These are phyloP conservation scores for Apophysomyces elegans DNA, from an alignment of 371 early-diverging fungal species.

Conservation along the genomic window DNA sequence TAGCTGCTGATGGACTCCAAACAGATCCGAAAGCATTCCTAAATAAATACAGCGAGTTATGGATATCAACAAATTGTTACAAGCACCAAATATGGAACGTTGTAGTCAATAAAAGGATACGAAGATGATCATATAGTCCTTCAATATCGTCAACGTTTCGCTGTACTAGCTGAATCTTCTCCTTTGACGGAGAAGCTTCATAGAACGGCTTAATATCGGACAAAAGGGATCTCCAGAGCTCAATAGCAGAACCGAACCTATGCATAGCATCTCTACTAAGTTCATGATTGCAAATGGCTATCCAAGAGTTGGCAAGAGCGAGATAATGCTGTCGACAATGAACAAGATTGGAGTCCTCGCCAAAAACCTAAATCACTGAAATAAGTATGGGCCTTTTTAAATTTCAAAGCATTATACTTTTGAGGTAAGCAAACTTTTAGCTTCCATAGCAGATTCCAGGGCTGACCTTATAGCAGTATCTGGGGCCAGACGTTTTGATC, in stretches of 20 bases:
- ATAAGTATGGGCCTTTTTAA: not conserved
- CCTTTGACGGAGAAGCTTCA: constrained; percentile 21
- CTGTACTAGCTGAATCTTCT: constrained; percentile 22
- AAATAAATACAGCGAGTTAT: not conserved
- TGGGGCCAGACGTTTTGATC: constrained; percentile 14
- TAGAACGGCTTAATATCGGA: constrained; percentile 1
- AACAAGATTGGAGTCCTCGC: constrained; percentile 42
- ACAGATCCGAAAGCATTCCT: constrained; percentile 54
- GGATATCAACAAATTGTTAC: not conserved
- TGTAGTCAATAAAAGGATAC: constrained; percentile 11
- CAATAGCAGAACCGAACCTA: constrained; percentile 6
- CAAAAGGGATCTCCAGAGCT: constrained; percentile 3
- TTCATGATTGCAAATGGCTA: constrained; percentile 55
- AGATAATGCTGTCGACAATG: constrained; percentile 56
- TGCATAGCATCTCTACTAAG: constrained; percentile 20
- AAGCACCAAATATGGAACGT: not conserved
- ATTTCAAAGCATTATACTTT: constrained; percentile 18
- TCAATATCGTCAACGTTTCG: constrained; percentile 43
- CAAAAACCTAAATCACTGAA: constrained; percentile 29
- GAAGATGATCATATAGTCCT: constrained; percentile 45
- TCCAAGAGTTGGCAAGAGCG: constrained; percentile 61
- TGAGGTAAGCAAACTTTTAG: constrained; percentile 23
- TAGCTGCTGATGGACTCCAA: constrained; percentile 47
- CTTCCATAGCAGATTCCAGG: constrained; percentile 28
- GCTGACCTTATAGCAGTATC: constrained; percentile 16